phyloP scores from a whole-genome alignment of 495 filamentous ascomycete genomes.

The Talaromyces nanjingensis region DNA sequence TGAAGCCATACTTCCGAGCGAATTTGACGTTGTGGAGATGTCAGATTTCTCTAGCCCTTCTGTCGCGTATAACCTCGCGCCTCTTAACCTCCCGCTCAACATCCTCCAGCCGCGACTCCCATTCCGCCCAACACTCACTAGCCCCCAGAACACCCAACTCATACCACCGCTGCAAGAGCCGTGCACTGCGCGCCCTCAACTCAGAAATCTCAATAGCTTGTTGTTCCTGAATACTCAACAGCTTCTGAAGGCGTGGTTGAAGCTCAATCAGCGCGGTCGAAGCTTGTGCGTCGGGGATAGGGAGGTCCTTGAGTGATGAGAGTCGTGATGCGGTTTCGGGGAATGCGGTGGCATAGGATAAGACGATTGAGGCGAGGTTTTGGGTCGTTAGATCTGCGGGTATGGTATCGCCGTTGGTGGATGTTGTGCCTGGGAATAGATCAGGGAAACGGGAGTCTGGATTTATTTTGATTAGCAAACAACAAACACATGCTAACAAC shows the following conservation, averaged over 20 bases:
- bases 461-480: neutral
- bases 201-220: conserved; percentile 68
- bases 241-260: conserved; percentile 61
- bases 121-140: conserved; percentile 66
- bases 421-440: conserved; percentile 33
- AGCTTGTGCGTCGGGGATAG: conserved; percentile 60
- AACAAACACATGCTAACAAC: neutral
- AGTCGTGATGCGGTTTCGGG: conserved; percentile 71
- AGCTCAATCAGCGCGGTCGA: conserved; percentile 64
- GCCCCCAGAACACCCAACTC: conserved; percentile 60
- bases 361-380: conserved; percentile 57
- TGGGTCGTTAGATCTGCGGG: conserved; percentile 36
- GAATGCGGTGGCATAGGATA: conserved; percentile 67
- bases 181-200: conserved; percentile 65
- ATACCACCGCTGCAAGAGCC: conserved; percentile 73
- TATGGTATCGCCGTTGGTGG: conserved; percentile 19
- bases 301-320: conserved; percentile 70
- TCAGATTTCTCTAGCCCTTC: conserved; percentile 31
- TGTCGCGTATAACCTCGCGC: conserved; percentile 39
- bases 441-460: conserved; percentile 52
- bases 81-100: conserved; percentile 61
- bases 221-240: conserved; percentile 56
- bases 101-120: conserved; percentile 60
- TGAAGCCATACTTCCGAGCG: neutral
- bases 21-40: too few species aligned